phyloP scores from a whole-genome alignment of 148 eudicot genomes.

The Amaranthus hypochondriacus region DNA sequence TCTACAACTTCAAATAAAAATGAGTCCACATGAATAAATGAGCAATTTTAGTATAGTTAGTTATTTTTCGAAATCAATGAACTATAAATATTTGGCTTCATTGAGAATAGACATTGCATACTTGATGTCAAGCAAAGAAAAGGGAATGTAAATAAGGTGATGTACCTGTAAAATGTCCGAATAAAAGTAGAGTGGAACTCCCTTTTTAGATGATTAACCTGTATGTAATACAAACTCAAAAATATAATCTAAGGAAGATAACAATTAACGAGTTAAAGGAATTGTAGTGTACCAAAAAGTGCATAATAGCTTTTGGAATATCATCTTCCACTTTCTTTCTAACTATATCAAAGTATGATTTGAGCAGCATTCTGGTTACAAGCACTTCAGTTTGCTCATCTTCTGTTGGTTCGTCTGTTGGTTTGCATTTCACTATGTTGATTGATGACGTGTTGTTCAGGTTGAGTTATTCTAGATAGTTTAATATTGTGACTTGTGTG shows the following conservation, averaged over 20 bases:
- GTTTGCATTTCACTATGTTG: neutral
- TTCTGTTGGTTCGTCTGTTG: slow-evolving; percentile 32
- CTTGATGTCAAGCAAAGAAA: no score
- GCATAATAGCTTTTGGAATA: slow-evolving; percentile 64
- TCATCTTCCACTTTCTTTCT: slow-evolving; percentile 59
- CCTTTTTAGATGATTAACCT: slow-evolving; percentile 43
- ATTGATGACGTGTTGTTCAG: no score
- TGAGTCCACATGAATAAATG: no score
- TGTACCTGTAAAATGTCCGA: slow-evolving; percentile 22
- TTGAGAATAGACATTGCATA: no score
- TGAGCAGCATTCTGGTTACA: slow-evolving; percentile 46
- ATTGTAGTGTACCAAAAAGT: slow-evolving; percentile 44
- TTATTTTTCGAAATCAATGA: no score
- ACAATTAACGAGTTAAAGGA: neutral
- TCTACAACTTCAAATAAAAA: no score
- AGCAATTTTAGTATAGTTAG: no score
- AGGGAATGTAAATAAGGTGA: neutral
- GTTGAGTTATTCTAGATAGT: no score
- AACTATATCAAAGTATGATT: slow-evolving; percentile 62
- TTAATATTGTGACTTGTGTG: no score
- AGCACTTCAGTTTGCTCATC: slow-evolving; percentile 39
- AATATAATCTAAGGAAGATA: neutral
- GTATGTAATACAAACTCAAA: neutral
- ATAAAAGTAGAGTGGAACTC: slow-evolving; percentile 27
- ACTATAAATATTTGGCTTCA: no score